These are phyloP conservation scores for Fusarium robinianum DNA, from an alignment of 2,329 filamentous ascomycete genomes.

Conservation along the genomic window DNA sequence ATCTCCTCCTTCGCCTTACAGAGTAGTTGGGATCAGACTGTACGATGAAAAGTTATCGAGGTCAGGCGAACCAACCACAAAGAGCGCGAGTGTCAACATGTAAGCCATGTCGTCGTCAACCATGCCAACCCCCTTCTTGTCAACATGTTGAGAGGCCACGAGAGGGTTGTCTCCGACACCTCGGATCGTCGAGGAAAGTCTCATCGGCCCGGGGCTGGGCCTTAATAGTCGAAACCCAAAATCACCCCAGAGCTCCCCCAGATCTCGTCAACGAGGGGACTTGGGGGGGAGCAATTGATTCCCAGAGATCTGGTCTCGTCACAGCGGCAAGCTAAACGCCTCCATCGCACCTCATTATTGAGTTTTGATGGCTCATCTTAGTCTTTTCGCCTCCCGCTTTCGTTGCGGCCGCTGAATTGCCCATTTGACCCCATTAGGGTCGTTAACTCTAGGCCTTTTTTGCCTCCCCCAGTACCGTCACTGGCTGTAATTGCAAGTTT, in stretches of 20 bases:
- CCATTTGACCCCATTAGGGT: background rate
- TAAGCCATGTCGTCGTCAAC: background rate
- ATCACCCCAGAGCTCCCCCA: slow-evolving; percentile 15
- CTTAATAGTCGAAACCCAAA: slow-evolving; percentile 24
- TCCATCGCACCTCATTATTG: slow-evolving; percentile 15
- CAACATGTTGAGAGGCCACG: background rate
- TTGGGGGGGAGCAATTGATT: no score
- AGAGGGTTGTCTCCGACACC: background rate
- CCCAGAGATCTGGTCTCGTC: background rate
- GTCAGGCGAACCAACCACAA: no score
- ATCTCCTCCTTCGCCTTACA: no score
- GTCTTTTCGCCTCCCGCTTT: slow-evolving; percentile 26
- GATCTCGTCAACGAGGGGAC: slow-evolving; percentile 15
- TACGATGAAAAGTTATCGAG: no score
- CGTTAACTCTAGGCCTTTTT: background rate
- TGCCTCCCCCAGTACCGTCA: slow-evolving; percentile 3
- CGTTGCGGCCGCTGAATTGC: background rate
- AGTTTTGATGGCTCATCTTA: slow-evolving; percentile 20
- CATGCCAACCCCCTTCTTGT: background rate
- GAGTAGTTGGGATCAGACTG: no score
- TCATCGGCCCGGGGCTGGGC: slow-evolving; percentile 2
- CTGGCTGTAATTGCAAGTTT: slow-evolving; percentile 16
- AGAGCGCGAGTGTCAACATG: background rate
- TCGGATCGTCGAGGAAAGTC: slow-evolving; percentile 19
- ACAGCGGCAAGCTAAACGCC: slow-evolving; percentile 1